Percentiles rank a stretch among this genome's conserved stretches.
Evolutionary conservation across 495 filamentous ascomycete genomes (phyloP).

Genomic region (Aspergillus egyptiacus): DNA sequence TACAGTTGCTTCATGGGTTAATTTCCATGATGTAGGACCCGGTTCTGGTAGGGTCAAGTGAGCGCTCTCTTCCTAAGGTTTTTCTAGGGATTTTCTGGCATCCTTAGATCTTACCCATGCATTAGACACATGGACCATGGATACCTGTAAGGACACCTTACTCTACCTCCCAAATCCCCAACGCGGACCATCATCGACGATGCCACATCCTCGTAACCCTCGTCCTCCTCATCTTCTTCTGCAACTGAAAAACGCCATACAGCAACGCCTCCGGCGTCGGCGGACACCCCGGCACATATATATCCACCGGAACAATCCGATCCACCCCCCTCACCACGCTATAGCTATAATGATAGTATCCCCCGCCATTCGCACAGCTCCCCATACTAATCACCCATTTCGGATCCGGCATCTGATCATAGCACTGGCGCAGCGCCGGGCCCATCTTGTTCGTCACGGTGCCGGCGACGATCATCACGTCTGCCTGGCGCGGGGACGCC

Average conservation of each 20-base stretch:
- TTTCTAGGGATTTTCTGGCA: too few relatives aligned
- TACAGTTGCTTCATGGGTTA: too few relatives aligned
- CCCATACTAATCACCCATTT: slow-evolving; percentile 96
- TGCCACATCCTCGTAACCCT: slow-evolving; percentile 44
- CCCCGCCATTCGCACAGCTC: slow-evolving; percentile 89
- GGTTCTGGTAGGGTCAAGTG: too few relatives aligned
- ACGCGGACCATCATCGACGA: slow-evolving; percentile 7
- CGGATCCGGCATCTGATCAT: slow-evolving; percentile 97
- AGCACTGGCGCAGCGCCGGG: slow-evolving; percentile 85
- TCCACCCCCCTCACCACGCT: slow-evolving; percentile 87
- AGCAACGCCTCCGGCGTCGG: slow-evolving; percentile 63
- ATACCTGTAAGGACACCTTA: background rate
- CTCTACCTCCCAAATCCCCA: background rate
- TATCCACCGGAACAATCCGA: slow-evolving; percentile 88
- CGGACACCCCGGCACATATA: slow-evolving; percentile 86
- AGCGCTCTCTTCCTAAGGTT: too few relatives aligned
- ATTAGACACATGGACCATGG: too few relatives aligned
- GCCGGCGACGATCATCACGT: slow-evolving; percentile 96
- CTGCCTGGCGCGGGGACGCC: slow-evolving; percentile 87
- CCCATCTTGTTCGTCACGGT: slow-evolving; percentile 99
- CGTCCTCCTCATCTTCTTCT: slow-evolving; percentile 82
- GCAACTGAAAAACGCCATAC: slow-evolving; percentile 80
- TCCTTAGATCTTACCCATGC: too few relatives aligned
- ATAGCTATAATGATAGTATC: slow-evolving; percentile 97
- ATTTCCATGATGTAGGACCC: too few relatives aligned